phyloP scores from a whole-genome alignment of 768 basidiomycete species.

The Russula lepida region DNA sequence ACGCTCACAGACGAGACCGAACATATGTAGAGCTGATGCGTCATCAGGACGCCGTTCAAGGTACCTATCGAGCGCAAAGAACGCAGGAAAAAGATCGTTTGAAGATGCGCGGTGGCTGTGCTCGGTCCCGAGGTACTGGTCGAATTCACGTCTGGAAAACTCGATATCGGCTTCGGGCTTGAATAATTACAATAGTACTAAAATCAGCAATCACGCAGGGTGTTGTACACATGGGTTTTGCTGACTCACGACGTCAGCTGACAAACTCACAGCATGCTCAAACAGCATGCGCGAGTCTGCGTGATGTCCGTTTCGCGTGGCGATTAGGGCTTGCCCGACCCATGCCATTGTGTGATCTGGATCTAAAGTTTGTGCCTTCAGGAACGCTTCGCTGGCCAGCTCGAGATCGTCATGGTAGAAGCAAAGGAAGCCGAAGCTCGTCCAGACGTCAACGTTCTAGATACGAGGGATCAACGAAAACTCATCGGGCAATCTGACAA shows the following conservation, averaged over 20 bases:
- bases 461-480: not conserved
- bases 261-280: slow-evolving; percentile 60
- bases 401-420: slow-evolving; percentile 69
- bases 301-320: slow-evolving; percentile 48
- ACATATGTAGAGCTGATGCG: slow-evolving; percentile 70
- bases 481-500: not conserved
- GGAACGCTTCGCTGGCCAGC: slow-evolving; percentile 78
- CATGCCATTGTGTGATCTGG: slow-evolving; percentile 85
- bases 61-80: slow-evolving; percentile 76
- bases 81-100: slow-evolving; percentile 60
- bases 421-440: slow-evolving; percentile 83
- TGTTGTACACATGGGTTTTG: not conserved
- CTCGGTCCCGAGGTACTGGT: slow-evolving; percentile 26
- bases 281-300: slow-evolving; percentile 59
- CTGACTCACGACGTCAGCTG: slow-evolving; percentile 45
- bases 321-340: slow-evolving; percentile 81
- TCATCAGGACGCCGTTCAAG: slow-evolving; percentile 59
- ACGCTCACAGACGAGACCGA: slow-evolving; percentile 78
- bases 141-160: slow-evolving; percentile 56
- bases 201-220: slow-evolving; percentile 14
- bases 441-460: slow-evolving; percentile 73
- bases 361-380: slow-evolving; percentile 84
- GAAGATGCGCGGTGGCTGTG: slow-evolving; percentile 22
- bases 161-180: slow-evolving; percentile 80
- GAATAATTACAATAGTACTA: not conserved